Conservation (phyloP, 805 yeast genomes). For the Wickerhamomyces silvicola region DNA sequence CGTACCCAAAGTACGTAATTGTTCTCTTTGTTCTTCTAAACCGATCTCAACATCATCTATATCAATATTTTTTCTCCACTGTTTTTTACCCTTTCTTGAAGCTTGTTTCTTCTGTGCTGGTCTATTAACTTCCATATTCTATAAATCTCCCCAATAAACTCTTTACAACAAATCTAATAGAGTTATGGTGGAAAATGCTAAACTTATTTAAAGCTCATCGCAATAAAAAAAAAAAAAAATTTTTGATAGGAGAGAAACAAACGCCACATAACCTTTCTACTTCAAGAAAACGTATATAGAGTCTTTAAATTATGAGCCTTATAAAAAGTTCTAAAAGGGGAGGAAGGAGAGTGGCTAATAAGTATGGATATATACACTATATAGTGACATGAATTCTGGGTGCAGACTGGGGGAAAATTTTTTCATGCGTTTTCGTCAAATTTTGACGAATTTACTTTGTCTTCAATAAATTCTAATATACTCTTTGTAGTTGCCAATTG, state of each 20-base stretch:
- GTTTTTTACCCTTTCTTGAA: slow-evolving; percentile 86
- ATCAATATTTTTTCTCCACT: slow-evolving; percentile 92
- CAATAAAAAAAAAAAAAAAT: slow-evolving; percentile 1
- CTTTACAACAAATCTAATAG: no score
- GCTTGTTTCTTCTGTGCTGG: slow-evolving; percentile 61
- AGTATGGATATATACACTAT: no score
- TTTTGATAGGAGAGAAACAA: background rate
- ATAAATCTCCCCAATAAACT: no score
- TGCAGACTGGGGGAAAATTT: no score
- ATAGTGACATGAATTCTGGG: no score
- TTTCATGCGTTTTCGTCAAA: no score
- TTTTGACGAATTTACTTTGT: slow-evolving; percentile 3
- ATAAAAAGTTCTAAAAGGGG: no score
- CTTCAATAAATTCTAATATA: slow-evolving; percentile 25
- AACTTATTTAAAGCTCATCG: slow-evolving; percentile 3
- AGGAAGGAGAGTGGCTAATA: no score
- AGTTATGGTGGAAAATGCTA: no score
- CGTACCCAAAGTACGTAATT: slow-evolving; percentile 45
- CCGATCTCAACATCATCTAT: slow-evolving; percentile 69
- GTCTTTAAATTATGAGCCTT: no score
- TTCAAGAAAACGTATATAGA: background rate
- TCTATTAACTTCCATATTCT: slow-evolving; percentile 33
- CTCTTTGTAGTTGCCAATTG: slow-evolving; percentile 24
- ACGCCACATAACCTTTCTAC: slow-evolving; percentile 1
- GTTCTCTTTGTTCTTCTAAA: slow-evolving; percentile 63